Evolutionary conservation across 2,329 filamentous ascomycete species (phyloP), one percentile per base, ranked within the genome.

Genomic region (Phialophora tarda): DNA sequence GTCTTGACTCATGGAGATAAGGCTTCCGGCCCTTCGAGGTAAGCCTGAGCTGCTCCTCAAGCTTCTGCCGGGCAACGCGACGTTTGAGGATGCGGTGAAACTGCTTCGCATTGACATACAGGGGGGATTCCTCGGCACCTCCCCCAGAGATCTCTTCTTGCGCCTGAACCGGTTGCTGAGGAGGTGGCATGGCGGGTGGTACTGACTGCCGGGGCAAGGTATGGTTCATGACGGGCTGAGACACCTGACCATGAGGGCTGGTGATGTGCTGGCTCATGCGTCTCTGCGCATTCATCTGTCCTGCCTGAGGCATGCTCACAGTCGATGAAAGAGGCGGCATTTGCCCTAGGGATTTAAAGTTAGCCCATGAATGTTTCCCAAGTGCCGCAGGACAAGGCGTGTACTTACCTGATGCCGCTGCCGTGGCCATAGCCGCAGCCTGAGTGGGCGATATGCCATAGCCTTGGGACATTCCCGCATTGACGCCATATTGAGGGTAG

Each of bases 31-130:
- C 94, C 80, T 99, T 99, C 10, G 91, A 96, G 0, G 95, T 98
- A 65, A 98, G 82, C 50, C 95, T 88, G 51, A 99, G 81, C 62
- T 93, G 91, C 78, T 99, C 95, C 78, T 99, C 95, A 17, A 99
- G 84, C 77, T 92, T 92, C 78, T 98, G 95, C 38, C 95, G 87
- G 6, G 95, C 95, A 70, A 98, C 92, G 66, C 95, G 88, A 65
- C 95, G 87, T 83, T 99, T 98, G 62, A 99, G 81, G 57, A 99
- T 99, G 28, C 95, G 91, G 77, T 99, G 95, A 73, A 99, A 99
- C 75, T 99, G 95, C 78, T 99, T 99, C 4, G 95, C 95, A 74
- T 99, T 99, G 75, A 99, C 95, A 73, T 99, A 99, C 0, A 99
- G 83, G 0, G 95, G 95, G 0, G 94, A 94, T 76, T 99, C 95